A percentile compares a stretch with the other conserved stretches of the same genome.
Evolutionary conservation across 108 stramenopile species (phyloP).

Genomic region (Thalassiosira profunda): DNA sequence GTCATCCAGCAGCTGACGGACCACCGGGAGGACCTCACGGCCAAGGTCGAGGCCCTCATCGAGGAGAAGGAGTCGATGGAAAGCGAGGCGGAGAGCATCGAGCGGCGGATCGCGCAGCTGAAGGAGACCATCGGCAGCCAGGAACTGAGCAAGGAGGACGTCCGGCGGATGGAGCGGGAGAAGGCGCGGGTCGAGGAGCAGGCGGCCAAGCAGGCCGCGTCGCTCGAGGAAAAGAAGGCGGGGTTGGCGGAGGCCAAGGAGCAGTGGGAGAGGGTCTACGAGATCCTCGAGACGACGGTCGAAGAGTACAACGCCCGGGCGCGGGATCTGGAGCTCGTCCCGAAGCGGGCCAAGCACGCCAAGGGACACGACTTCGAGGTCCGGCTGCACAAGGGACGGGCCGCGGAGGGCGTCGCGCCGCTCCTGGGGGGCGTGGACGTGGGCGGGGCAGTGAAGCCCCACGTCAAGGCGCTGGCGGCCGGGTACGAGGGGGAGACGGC

Average conservation of each 20-base stretch:
- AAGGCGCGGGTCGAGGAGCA: constrained; percentile 69
- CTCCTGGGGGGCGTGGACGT: constrained; percentile 65
- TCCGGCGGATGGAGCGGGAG: constrained; percentile 71
- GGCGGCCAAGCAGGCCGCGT: constrained; percentile 43
- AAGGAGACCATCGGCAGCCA: constrained; percentile 58
- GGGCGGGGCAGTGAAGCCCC: constrained; percentile 27
- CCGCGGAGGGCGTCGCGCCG: constrained; percentile 27
- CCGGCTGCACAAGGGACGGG: constrained; percentile 44
- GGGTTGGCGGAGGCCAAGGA: constrained; percentile 53
- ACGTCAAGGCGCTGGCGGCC: constrained; percentile 36
- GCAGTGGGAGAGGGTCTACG: constrained; percentile 41
- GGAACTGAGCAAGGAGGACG: constrained; percentile 75
- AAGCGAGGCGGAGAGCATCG: constrained; percentile 43
- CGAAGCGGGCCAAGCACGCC: constrained; percentile 53
- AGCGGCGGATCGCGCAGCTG: constrained; percentile 45
- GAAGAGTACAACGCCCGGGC: constrained; percentile 61
- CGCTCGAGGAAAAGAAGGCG: constrained; percentile 50
- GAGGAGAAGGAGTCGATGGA: constrained; percentile 66
- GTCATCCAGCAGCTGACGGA: constrained; percentile 83
- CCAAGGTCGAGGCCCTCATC: constrained; percentile 65
- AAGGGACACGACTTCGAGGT: constrained; percentile 45
- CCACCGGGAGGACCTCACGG: constrained; percentile 64
- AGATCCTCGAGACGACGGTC: constrained; percentile 55
- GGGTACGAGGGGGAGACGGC: constrained; percentile 28
- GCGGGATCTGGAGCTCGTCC: constrained; percentile 55